A percentile compares a stretch with the other conserved stretches of the same genome.
Conservation (phyloP, 164 flowering plant genomes). For the Vitis labrusca region DNA sequence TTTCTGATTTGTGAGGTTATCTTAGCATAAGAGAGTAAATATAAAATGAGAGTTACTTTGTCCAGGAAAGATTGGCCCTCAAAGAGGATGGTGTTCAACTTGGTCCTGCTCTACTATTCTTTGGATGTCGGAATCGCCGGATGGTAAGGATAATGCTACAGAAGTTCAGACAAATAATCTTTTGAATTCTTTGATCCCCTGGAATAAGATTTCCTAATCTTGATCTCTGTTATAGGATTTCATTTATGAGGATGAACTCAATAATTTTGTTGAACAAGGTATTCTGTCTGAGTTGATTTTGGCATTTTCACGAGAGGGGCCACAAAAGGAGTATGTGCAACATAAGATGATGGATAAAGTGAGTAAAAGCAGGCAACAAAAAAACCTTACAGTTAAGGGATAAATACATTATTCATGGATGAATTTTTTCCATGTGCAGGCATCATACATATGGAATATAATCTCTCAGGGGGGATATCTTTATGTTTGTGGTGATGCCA, state of each 20-base stretch:
- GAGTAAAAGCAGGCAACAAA: constrained; percentile 15
- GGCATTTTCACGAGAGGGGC: constrained; percentile 93
- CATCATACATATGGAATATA: constrained; percentile 62
- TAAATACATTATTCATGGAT: neutral
- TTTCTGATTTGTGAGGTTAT: neutral
- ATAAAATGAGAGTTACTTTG: neutral
- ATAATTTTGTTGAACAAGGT: constrained; percentile 61
- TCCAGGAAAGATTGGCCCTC: constrained; percentile 79
- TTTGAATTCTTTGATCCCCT: too few relatives aligned
- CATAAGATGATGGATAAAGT: constrained; percentile 88
- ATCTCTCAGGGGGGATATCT: constrained; percentile 67
- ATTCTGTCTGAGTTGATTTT: constrained; percentile 71
- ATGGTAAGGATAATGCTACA: constrained; percentile 43
- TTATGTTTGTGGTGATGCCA: constrained; percentile 97
- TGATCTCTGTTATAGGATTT: constrained; percentile 56
- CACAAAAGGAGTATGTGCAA: constrained; percentile 86
- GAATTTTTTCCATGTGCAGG: constrained; percentile 38
- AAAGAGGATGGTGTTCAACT: constrained; percentile 66
- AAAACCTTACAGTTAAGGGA: neutral
- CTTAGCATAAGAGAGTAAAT: neutral
- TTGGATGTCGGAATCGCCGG: constrained; percentile 83
- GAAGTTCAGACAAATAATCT: too few relatives aligned
- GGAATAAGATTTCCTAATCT: neutral
- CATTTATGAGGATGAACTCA: constrained; percentile 87
- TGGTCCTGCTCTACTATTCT: constrained; percentile 76